phyloP scores from a whole-genome alignment of 257 asterid genomes.

The Plectranthus barbatus region DNA sequence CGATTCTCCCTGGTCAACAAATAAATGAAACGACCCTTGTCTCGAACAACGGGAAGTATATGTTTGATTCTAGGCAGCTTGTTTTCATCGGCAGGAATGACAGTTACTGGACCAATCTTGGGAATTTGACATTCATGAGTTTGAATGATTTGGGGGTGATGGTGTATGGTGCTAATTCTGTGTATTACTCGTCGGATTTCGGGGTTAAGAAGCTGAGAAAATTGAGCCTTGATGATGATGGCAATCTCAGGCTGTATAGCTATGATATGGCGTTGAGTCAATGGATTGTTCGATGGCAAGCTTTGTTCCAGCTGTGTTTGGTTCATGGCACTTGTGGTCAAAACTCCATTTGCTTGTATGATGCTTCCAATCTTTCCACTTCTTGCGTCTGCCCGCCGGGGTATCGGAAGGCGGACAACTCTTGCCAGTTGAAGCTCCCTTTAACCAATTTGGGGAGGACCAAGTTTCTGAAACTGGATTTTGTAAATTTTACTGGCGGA shows the following conservation, averaged over 20 bases:
- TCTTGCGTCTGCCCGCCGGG: slow-evolving; percentile 83
- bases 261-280: slow-evolving; percentile 24
- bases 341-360: slow-evolving; percentile 53
- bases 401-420: slow-evolving; percentile 19
- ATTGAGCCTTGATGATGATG: slow-evolving; percentile 63
- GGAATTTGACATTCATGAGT: slow-evolving; percentile 15
- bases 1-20: slow-evolving; percentile 51
- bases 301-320: slow-evolving; percentile 42
- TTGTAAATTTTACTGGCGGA: slow-evolving; percentile 56
- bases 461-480: slow-evolving; percentile 56
- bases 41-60: slow-evolving; percentile 42
- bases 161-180: slow-evolving; percentile 7
- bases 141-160: slow-evolving; percentile 39
- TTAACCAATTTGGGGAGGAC: slow-evolving; percentile 21
- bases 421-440: slow-evolving; percentile 38
- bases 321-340: slow-evolving; percentile 63
- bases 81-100: slow-evolving; percentile 23
- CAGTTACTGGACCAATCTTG: slow-evolving; percentile 35
- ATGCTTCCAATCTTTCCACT: slow-evolving; percentile 35
- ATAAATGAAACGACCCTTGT: slow-evolving; percentile 31
- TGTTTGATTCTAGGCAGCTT: slow-evolving; percentile 38
- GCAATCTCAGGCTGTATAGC: slow-evolving; percentile 60
- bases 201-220: slow-evolving; percentile 42
- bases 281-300: slow-evolving; percentile 66
- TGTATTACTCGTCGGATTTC: slow-evolving; percentile 38